A percentile compares a stretch with the other conserved stretches of the same genome.
These are phyloP conservation scores for Tulasnella sp. DNA, from an alignment of 768 basidiomycete species.

Conservation along the genomic window DNA sequence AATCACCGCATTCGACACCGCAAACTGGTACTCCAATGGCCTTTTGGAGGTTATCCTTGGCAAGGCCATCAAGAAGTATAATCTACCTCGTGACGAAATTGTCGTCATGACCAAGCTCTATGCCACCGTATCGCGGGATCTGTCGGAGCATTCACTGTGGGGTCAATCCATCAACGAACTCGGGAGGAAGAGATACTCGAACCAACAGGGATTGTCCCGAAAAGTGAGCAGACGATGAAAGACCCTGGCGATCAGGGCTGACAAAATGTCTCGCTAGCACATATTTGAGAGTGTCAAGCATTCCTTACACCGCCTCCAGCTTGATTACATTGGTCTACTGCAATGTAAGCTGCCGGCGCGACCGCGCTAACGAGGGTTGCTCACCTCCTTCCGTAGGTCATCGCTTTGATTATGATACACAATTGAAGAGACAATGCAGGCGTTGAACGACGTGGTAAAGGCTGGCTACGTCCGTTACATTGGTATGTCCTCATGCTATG, in stretches of 20 bases:
- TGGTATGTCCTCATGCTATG: constrained; percentile 44
- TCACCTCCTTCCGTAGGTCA: constrained; percentile 32
- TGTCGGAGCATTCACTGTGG: neutral
- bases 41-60: constrained; percentile 64
- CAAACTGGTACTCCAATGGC: constrained; percentile 57
- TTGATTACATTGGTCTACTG: constrained; percentile 49
- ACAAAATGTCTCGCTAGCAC: constrained; percentile 38
- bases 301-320: constrained; percentile 44
- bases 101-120: constrained; percentile 73
- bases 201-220: constrained; percentile 34
- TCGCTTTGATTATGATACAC: constrained; percentile 44
- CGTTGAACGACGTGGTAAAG: constrained; percentile 51
- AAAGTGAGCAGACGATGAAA: constrained; percentile 12
- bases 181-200: constrained; percentile 32
- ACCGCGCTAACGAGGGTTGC: constrained; percentile 13
- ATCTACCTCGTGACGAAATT: constrained; percentile 61
- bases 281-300: constrained; percentile 49
- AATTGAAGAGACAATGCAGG: constrained; percentile 49
- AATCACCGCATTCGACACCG: constrained; percentile 38
- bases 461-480: constrained; percentile 50
- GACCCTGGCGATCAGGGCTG: neutral
- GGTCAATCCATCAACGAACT: constrained; percentile 29
- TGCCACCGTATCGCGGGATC: constrained; percentile 3
- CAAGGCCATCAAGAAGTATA: constrained; percentile 59
- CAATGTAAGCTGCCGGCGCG: constrained; percentile 38